phyloP scores from a whole-genome alignment of 2,329 filamentous ascomycete species.

The Sporothrix globosa region DNA sequence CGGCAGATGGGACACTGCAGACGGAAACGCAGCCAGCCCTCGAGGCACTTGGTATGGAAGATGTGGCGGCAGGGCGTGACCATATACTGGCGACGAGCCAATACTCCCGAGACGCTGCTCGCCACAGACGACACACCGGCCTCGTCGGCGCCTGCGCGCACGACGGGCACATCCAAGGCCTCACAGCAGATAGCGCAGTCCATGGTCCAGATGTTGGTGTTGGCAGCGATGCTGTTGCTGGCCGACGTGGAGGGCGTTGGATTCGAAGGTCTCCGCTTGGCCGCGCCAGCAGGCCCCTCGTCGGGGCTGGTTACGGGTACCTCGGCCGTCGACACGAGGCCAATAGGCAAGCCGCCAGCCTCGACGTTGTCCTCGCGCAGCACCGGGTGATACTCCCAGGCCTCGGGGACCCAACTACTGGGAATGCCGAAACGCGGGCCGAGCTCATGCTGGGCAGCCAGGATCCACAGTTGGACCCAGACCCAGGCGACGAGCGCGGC shows the following conservation, averaged over 20 bases:
- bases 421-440: constrained; percentile 87
- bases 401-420: constrained; percentile 67
- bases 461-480: constrained; percentile 78
- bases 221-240: constrained; percentile 37
- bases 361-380: constrained; percentile 81
- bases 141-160: constrained; percentile 62
- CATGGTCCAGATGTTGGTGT: constrained; percentile 57
- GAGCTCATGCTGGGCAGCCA: constrained; percentile 81
- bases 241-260: background rate
- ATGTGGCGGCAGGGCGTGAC: constrained; percentile 96
- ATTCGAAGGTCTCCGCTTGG: background rate
- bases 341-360: constrained; percentile 78
- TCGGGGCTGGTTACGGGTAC: background rate
- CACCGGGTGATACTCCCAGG: constrained; percentile 94
- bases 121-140: constrained; percentile 36
- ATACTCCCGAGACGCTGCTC: constrained; percentile 65
- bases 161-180: constrained; percentile 82
- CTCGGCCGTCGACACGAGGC: constrained; percentile 51
- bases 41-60: constrained; percentile 88
- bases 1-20: constrained; percentile 95
- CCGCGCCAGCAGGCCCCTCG: constrained; percentile 26
- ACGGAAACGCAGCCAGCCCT: constrained; percentile 94
- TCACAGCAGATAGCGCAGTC: constrained; percentile 97
- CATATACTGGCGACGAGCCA: constrained; percentile 88
- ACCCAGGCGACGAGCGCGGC: constrained; percentile 72